phyloP scores from a whole-genome alignment of 441 rosid species.

The Macaranga tanarius region DNA sequence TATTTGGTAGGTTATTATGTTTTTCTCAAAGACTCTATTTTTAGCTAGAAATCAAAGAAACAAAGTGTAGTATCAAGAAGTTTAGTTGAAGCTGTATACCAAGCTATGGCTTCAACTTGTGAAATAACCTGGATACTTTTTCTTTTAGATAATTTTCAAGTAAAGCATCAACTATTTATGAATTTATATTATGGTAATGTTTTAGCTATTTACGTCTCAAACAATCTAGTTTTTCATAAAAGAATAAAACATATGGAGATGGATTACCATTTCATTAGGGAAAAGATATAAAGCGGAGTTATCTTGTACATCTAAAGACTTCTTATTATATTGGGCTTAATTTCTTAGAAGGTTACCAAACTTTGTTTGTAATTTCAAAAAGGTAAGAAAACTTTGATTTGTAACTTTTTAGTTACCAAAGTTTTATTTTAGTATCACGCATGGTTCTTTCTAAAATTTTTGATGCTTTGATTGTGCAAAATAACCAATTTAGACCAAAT shows the following conservation, averaged over 20 bases:
- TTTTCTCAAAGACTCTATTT: background rate
- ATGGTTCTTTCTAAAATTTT: too few species aligned
- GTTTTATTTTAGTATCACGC: too few species aligned
- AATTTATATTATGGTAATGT: background rate
- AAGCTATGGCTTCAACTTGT: background rate
- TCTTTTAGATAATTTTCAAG: background rate
- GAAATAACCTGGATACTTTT: background rate
- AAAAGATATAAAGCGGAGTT: background rate
- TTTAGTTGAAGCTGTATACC: background rate
- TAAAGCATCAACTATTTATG: background rate
- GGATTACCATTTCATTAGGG: background rate
- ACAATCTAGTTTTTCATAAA: background rate
- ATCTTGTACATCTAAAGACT: too few species aligned
- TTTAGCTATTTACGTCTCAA: background rate
- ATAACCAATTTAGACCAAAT: too few species aligned
- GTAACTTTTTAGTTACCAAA: too few species aligned
- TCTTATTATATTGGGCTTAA: too few species aligned
- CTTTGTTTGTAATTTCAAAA: too few species aligned
- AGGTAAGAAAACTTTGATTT: too few species aligned
- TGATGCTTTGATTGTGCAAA: too few species aligned
- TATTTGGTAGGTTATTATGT: background rate
- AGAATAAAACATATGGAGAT: background rate
- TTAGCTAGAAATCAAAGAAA: background rate
- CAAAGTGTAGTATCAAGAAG: background rate
- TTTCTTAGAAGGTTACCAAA: too few species aligned